phyloP scores from a whole-genome alignment of 495 filamentous ascomycete species.

The Eremomyces bilateralis region DNA sequence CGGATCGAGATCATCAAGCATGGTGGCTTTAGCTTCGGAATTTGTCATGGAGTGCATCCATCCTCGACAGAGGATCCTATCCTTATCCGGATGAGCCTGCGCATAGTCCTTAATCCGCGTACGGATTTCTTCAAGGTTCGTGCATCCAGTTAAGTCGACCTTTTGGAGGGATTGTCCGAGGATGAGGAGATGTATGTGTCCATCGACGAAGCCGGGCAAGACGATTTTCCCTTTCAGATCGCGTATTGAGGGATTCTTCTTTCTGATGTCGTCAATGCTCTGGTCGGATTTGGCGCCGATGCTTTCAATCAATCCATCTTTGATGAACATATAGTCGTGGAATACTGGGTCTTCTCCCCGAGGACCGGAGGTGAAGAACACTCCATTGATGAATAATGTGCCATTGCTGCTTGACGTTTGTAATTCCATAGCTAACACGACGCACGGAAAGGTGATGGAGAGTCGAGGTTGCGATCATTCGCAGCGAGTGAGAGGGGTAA shows the following conservation, averaged over 20 bases:
- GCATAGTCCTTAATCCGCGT: slow-evolving; percentile 28
- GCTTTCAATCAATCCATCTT: slow-evolving; percentile 17
- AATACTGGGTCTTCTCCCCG: slow-evolving; percentile 17
- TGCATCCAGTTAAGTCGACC: slow-evolving; percentile 30
- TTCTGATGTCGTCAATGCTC: slow-evolving; percentile 14
- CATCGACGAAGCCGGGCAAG: slow-evolving; percentile 42
- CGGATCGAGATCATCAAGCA: slow-evolving; percentile 30
- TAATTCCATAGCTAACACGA: not conserved
- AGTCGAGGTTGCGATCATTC: not conserved
- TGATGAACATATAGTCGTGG: slow-evolving; percentile 21
- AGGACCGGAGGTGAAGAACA: slow-evolving; percentile 21
- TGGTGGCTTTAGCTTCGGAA: slow-evolving; percentile 26
- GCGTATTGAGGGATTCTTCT: slow-evolving; percentile 14
- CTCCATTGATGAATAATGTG: slow-evolving; percentile 22
- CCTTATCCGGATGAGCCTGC: slow-evolving; percentile 22
- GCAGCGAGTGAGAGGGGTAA: no score
- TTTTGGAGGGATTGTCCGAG: slow-evolving; percentile 37
- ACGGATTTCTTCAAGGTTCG: slow-evolving; percentile 31
- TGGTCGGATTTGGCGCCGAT: slow-evolving; percentile 24
- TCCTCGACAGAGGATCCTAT: slow-evolving; percentile 32
- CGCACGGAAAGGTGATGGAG: not conserved
- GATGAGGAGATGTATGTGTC: slow-evolving; percentile 39
- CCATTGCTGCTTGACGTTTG: slow-evolving; percentile 4
- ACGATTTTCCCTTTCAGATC: slow-evolving; percentile 29
- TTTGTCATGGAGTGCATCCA: slow-evolving; percentile 40